Evolutionary conservation across 495 filamentous ascomycete species (phyloP).

Genomic region (Tuber indicum): DNA sequence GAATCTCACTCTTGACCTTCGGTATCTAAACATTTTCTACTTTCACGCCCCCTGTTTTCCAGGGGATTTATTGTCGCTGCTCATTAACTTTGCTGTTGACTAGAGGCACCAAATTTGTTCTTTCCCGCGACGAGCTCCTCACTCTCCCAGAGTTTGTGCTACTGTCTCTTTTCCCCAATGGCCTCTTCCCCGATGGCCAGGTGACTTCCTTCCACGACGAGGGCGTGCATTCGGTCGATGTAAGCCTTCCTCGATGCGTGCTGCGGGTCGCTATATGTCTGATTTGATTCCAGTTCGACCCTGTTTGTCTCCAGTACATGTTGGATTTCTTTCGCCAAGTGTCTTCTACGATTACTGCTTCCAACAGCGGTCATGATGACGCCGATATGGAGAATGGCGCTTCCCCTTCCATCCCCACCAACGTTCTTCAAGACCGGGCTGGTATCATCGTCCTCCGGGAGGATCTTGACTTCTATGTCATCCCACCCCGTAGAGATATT

Average conservation of each 20-base stretch:
- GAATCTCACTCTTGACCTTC: slow-evolving; percentile 86
- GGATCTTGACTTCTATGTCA: slow-evolving; percentile 95
- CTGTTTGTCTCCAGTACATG: slow-evolving; percentile 95
- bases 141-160: slow-evolving; percentile 96
- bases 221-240: slow-evolving; percentile 90
- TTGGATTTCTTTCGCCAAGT: slow-evolving; percentile 96
- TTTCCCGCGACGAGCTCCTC: slow-evolving; percentile 89
- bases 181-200: slow-evolving; percentile 92
- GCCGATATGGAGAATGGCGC: slow-evolving; percentile 45
- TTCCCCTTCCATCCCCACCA: slow-evolving; percentile 28
- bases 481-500: slow-evolving; percentile 81
- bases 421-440: slow-evolving; percentile 66
- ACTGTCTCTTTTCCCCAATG: slow-evolving; percentile 97
- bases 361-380: slow-evolving; percentile 54
- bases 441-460: slow-evolving; percentile 96
- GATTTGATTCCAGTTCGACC: slow-evolving; percentile 74
- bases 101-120: slow-evolving; percentile 84
- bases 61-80: background rate
- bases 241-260: slow-evolving; percentile 44
- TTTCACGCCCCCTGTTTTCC: background rate
- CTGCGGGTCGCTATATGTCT: slow-evolving; percentile 37
- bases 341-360: slow-evolving; percentile 75
- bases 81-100: slow-evolving; percentile 11
- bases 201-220: slow-evolving; percentile 83
- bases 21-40: slow-evolving; percentile 51